Evolutionary conservation across 257 asterid genomes (phyloP).

Genomic region (Forsythia viridissima): DNA sequence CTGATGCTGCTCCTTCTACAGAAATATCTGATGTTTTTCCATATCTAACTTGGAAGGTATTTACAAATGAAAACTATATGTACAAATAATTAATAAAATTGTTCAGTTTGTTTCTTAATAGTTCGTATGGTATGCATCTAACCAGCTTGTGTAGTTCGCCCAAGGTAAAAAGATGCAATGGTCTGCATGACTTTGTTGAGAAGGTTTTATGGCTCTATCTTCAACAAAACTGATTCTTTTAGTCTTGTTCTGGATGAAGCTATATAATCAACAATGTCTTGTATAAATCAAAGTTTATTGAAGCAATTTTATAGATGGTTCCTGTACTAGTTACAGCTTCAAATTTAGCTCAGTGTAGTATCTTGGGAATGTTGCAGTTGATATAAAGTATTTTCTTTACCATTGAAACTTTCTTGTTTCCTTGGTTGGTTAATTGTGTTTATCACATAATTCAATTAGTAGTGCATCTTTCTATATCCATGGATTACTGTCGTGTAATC

Average conservation of each 20-base stretch:
- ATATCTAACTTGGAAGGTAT: background rate
- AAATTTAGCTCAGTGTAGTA: background rate
- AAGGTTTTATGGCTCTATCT: background rate
- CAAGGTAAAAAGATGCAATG: background rate
- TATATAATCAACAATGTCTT: background rate
- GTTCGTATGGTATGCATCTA: background rate
- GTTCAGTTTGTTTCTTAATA: background rate
- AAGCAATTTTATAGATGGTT: background rate
- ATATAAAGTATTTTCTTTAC: background rate
- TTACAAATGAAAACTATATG: background rate
- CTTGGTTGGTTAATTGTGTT: background rate
- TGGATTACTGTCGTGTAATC: background rate
- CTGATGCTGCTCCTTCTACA: background rate
- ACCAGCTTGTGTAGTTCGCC: background rate
- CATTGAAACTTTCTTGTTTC: background rate
- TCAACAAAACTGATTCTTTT: background rate
- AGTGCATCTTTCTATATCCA: background rate
- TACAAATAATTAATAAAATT: background rate
- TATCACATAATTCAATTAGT: background rate
- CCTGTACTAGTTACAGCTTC: background rate
- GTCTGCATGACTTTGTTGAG: background rate
- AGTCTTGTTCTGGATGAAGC: background rate
- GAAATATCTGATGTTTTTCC: background rate
- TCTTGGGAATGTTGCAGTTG: background rate
- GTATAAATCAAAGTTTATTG: background rate